Evolutionary conservation across 805 yeast species (phyloP), one percentile per base, ranked within the genome.

Genomic region (Huiozyma sinensis): DNA sequence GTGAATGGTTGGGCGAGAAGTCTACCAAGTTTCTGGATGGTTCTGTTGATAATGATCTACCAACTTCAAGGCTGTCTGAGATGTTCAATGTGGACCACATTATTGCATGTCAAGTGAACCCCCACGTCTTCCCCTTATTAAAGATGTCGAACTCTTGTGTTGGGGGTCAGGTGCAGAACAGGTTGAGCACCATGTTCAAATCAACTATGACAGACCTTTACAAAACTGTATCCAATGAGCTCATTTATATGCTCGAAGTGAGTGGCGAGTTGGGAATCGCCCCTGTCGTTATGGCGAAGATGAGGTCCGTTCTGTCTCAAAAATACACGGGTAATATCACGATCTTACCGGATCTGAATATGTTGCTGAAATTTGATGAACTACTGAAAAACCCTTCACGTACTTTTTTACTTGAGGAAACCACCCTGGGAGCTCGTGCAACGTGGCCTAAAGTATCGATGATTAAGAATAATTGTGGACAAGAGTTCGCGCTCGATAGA

Each of bases 51-150:
- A 85, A 86, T 50, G 99, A 92, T 61, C 66, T 92, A 42, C 99
- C 99, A 4, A 81, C 88, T 28, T 73, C 94, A 1, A 73, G 97
- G 52, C 69, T 92, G 24, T 82, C 94, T 17, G 98, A 92, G 59
- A 88, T 92, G 95, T 92, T 92, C 62, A 90, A 92, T 57, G 96
- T 92, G 30, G 95, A 92, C 60, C 96, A 92, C 61, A 89, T 92
- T 49, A 88, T 92, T 53, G 98, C 97, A 0, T 90, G 95, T 39
- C 99, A 92, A 61, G 98, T 92, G 1, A 92, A 92, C 57, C 95
- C 97, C 0, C 98, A 92, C 60, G 95, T 92, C 11, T 85, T 84
- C 2, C 98, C 98, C 0, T 73, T 90, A 41, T 69, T 92, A 53
- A 79, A 79, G 51, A 47, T 79, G 43, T 78, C 88, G 0, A 71